Evolutionary conservation across 73 alveolate species (phyloP), one percentile per base, ranked within the genome.

Genomic region (Symbiodinium natans): DNA sequence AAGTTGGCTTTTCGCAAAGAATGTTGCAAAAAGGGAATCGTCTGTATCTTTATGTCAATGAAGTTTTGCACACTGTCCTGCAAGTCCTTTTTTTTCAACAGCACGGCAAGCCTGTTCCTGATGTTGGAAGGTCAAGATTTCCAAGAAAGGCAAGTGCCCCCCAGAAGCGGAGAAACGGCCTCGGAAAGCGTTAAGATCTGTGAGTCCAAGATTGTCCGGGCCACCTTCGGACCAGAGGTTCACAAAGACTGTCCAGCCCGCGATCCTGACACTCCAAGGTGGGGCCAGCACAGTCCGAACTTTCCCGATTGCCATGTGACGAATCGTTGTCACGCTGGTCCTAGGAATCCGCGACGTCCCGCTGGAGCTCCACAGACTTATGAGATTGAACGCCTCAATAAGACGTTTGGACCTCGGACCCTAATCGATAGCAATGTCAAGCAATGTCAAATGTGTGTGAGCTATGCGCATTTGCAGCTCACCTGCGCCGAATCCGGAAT

Each of bases 351-450:
- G 89, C 21, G 98, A 77, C 87, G 98, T 29, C 98, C 98, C 7
- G 83, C 89, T 39, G 92, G 92, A 33, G 98, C 98, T 34, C 98
- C 98, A 0, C 3, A 92, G 11, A 92, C 74, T 48, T 92, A 92
- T 25, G 98, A 92, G 92, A 92, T 92, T 36, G 98, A 92, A 92
- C 98, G 98, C n/a, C 59, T 92, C 59, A 92, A 41, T 92, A 92
- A 77, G 98, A 92, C 89, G 98, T 31, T 56, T 5, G 33, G 84
- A 29, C 43, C 43, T 74, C 77, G 15, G 33, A 13, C 36, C 31
- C 9, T 25, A n/a, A 59, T 4, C 59, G 59, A 13, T 46, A 46
- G 6, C 59, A 46, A 46, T 6, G 59, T 46, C 6, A 13, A 46
- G 59, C 21, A 13, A 46, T 13, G 13, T 46, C 59, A 46, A 46